Evolutionary conservation across 2,329 filamentous ascomycete species (phyloP), one percentile per base, ranked within the genome.

Genomic region (Venturia carpophila): DNA sequence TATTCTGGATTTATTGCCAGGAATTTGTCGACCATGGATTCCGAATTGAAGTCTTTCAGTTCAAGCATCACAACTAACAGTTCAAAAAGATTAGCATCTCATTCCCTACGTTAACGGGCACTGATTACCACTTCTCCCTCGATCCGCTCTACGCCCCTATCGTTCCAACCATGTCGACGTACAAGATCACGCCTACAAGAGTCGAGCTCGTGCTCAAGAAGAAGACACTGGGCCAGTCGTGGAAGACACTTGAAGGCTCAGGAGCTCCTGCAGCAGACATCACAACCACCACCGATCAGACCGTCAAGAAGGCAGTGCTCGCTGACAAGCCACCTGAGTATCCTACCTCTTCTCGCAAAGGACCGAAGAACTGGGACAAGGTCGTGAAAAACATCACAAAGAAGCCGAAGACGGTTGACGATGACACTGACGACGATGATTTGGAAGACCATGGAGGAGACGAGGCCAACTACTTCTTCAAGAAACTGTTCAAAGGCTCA

Each of bases 351-450:
- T 94, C 93, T 15, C 88, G 87, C 67, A 82, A 78, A 1, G 93
- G 92, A 0, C 85, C 90, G 3, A 96, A 96, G 77, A 84, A 99
- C 76, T 99, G 94, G 94, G 94, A 99, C 73, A 90, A 87, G 68
- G 73, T 97, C 1, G 86, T 82, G 9, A 75, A 77, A 1, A 79
- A 81, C 6, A 74, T 85, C 34, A 63, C 66, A 13, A 64, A 42
- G 60, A 56, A 67, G 42, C 66, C 68, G 49, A 67, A 69, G 52
- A 66, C 67, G 41, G 70, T 71, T 0, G 67, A 67, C 0, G 69
- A 70, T 19, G 63, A 65, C 13, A 70, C 65, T 21, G 66, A 71
- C 0, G 70, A 73, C 11, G 76, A 77, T 39, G 81, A 85, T 0
- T 86, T 83, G 15, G 81, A 83, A n/a, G 76, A 79, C 37, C 79